These are phyloP conservation scores for Suillus occidentalis DNA, from an alignment of 768 basidiomycete species.

Conservation along the genomic window DNA sequence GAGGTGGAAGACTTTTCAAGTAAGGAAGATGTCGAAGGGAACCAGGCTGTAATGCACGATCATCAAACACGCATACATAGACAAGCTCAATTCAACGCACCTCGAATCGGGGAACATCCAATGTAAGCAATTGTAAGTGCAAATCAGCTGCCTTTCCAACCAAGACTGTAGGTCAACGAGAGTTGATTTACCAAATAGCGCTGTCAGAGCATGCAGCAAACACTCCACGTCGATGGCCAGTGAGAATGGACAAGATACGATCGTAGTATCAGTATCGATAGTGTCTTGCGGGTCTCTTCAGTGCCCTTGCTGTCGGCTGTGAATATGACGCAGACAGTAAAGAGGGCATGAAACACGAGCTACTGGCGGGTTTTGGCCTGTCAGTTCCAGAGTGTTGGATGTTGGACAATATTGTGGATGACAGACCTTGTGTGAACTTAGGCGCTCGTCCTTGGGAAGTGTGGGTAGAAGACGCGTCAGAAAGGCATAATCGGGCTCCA, in stretches of 20 bases:
- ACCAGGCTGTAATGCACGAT: constrained; percentile 10
- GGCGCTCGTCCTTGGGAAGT: no score
- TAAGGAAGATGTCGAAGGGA: constrained; percentile 22
- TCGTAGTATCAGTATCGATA: no score
- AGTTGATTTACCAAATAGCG: constrained; percentile 34
- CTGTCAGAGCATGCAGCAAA: constrained; percentile 45
- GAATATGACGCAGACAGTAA: no score
- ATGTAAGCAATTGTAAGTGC: constrained; percentile 66
- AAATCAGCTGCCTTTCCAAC: constrained; percentile 68
- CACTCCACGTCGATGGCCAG: constrained; percentile 60
- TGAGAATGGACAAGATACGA: constrained; percentile 63
- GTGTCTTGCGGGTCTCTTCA: no score
- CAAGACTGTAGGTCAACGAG: constrained; percentile 34
- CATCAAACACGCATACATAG: constrained; percentile 8
- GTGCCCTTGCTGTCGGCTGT: no score
- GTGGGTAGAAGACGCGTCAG: no score
- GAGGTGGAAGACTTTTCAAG: constrained; percentile 51
- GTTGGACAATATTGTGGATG: no score
- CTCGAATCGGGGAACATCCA: constrained; percentile 46
- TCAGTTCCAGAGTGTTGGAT: no score
- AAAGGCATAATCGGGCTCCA: no score
- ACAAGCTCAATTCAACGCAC: constrained; percentile 17
- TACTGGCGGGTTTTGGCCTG: no score
- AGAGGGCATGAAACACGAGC: no score
- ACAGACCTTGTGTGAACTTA: no score